Base-by-base conservation (phyloP, 1,284 basidiomycete species). In the Boletus smithii region DNA sequence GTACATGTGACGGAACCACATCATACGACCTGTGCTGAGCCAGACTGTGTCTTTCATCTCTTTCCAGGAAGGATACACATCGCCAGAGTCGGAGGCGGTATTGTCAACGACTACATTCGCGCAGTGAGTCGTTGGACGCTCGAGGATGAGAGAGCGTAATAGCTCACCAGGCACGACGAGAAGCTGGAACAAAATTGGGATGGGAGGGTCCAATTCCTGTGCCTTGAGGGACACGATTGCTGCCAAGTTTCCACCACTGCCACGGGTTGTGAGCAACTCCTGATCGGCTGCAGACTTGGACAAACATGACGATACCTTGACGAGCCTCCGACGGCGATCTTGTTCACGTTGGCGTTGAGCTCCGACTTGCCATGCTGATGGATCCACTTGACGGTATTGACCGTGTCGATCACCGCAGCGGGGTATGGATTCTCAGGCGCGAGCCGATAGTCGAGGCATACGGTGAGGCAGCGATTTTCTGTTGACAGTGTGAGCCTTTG, bases 1-100 rank as follows among this genome's bases (percentile, higher is more conserved):
- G 60, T 88, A 88, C 53, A 82, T 80, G 44, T 72, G 64, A 23
- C 77, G 70, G 73, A 85, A 88, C 85, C 87, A 89, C 33, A 79
- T 56, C 86, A 88, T 88, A 41, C 80, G 79, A 5, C 56, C 77
- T 0, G 79, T 80, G 4, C 71, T 68, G 23, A 89, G 73, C 70
- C 81, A 79, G 1, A 80, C 75, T 1, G 82, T 78, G 44, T 81
- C 64, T 20, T 71, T 67, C 57, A 84, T 83, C 52, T 78, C 75
- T 11, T 67, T 66, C 84, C 85, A 87, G 9, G 76, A 78, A 9
- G 67, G 63, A 45, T 78, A 70, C 1, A 67, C 64, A 1, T 55
- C 63, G 14, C 69, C 69, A n/a, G 63, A 61, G 16, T 64, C 62
- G 8, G 73, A 70, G 2, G 56, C 49, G 6, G 83, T 83, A 63